Percentiles rank a stretch among this genome's conserved stretches.
phyloP scores from a whole-genome alignment of 306 rosid species.

The Prosopis cineraria region DNA sequence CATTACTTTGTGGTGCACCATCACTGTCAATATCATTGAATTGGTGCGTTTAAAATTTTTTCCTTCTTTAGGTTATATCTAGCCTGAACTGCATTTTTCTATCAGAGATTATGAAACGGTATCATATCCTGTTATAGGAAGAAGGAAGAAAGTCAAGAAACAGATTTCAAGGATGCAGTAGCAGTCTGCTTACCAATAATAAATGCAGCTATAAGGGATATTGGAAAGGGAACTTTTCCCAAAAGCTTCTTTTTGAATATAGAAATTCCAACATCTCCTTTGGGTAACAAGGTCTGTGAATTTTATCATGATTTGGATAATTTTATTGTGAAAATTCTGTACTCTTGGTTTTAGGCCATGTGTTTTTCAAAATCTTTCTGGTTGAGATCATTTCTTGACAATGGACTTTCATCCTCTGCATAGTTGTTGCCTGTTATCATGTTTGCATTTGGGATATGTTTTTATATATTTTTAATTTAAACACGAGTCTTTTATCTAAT shows the following conservation, averaged over 20 bases:
- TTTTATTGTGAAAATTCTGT: constrained; percentile 9
- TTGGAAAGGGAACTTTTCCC: constrained; percentile 73
- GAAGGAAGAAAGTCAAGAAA: constrained; percentile 92
- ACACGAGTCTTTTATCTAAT: background rate
- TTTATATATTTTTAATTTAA: background rate
- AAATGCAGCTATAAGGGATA: constrained; percentile 78
- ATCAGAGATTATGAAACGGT: constrained; percentile 30
- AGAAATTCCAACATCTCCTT: constrained; percentile 84
- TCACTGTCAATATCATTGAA: constrained; percentile 86
- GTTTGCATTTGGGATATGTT: background rate
- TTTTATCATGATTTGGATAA: background rate
- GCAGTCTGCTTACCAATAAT: constrained; percentile 79
- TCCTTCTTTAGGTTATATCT: background rate
- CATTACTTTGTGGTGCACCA: constrained; percentile 75
- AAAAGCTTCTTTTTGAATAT: constrained; percentile 69
- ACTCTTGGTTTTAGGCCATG: constrained; percentile 40
- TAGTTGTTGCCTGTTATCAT: background rate
- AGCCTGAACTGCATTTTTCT: constrained; percentile 33
- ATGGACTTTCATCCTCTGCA: background rate
- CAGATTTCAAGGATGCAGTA: constrained; percentile 92
- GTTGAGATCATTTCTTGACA: background rate
- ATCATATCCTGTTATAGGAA: constrained; percentile 60
- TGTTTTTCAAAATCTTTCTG: background rate
- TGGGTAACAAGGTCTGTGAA: constrained; percentile 71
- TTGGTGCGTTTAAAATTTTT: constrained; percentile 56